These are phyloP conservation scores for Jacaranda copaia DNA, from an alignment of 257 asterid genomes.

Conservation along the genomic window DNA sequence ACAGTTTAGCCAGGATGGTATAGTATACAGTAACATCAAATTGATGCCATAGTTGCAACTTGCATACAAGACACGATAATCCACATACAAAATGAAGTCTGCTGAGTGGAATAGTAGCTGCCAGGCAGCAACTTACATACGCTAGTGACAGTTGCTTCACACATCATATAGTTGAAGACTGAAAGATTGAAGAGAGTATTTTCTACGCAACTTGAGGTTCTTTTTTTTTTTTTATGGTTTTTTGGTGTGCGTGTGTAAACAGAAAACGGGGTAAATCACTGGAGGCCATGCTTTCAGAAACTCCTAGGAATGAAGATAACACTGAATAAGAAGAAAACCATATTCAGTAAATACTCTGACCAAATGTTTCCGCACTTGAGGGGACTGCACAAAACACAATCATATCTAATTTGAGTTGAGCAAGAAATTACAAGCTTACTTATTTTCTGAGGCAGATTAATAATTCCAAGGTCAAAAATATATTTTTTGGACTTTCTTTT, in stretches of 20 bases:
- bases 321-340: background rate
- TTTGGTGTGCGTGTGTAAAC: too few relatives aligned
- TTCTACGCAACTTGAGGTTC: background rate
- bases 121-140: conserved; percentile 4
- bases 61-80: too few relatives aligned
- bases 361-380: background rate
- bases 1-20: background rate
- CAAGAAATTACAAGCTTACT: background rate
- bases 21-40: background rate
- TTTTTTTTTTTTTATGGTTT: background rate
- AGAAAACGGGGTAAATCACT: background rate
- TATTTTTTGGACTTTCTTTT: background rate
- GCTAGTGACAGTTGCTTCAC: conserved; percentile 12
- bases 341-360: background rate
- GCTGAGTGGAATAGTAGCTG: conserved; percentile 2
- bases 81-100: background rate
- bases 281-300: conserved; percentile 16
- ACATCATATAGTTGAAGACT: background rate
- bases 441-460: background rate
- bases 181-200: background rate
- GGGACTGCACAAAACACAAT: background rate
- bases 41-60: background rate
- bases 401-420: background rate
- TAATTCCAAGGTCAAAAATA: background rate
- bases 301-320: background rate